Evolutionary conservation across 148 eudicot genomes (phyloP).

Genomic region (Tetragonia tetragonoides): DNA sequence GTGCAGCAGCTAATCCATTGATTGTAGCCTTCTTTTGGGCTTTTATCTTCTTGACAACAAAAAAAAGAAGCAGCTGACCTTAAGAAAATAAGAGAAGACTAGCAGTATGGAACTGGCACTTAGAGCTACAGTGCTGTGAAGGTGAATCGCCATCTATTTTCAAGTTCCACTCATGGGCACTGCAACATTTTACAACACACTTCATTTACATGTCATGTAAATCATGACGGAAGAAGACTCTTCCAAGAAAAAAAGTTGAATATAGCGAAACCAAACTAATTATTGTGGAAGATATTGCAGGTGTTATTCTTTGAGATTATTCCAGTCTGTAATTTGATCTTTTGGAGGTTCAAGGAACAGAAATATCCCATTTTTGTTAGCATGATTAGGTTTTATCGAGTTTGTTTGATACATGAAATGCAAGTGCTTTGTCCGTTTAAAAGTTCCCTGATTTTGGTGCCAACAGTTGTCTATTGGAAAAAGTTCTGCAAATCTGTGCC

Average conservation of each 20-base stretch:
- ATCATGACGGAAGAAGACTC: neutral
- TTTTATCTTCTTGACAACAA: neutral
- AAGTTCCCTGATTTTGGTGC: neutral
- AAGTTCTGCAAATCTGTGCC: too few relatives aligned
- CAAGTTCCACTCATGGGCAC: neutral
- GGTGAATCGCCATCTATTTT: neutral
- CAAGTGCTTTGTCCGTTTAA: neutral
- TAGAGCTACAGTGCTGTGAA: neutral
- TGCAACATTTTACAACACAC: neutral
- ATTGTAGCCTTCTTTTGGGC: neutral
- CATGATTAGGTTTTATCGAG: neutral
- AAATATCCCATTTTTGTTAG: neutral
- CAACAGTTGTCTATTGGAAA: neutral
- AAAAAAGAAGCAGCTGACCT: neutral
- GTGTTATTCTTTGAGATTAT: neutral
- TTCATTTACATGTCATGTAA: neutral
- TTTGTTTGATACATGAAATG: neutral
- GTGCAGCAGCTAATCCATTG: neutral
- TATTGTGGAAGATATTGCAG: neutral
- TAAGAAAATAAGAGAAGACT: neutral
- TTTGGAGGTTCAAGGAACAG: neutral
- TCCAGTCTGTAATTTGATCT: neutral
- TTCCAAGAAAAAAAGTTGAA: neutral
- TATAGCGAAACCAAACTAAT: neutral
- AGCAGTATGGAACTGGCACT: neutral